Base-by-base conservation (phyloP, 495 filamentous ascomycete genomes). In the Trichoderma reesei region DNA sequence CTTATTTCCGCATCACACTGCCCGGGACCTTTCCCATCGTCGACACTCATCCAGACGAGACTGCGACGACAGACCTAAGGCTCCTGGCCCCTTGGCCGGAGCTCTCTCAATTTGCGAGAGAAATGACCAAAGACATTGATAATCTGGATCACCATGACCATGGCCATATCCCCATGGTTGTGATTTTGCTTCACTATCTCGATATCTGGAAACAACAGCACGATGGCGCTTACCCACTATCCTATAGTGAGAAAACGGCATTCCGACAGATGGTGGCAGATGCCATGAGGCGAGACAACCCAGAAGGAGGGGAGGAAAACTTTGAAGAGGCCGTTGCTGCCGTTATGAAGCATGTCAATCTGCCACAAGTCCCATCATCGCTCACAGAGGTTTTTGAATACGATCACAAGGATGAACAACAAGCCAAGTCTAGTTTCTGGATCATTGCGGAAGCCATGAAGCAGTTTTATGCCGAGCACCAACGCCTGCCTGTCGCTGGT, bases 281-380 rank as follows among this genome's bases (percentile, higher is more conserved):
- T 7, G 83, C 84, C 13, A 83, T 88, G 64, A 83, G 94, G 68
- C 89, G 79, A 46, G 76, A 87, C 68, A 93, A 85, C 67, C 73
- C 91, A 38, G 92, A 96, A 76, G 92, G 91, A 41, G 90, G 88
- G 66, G 94, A 98, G 72, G 94, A 98, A 79, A 99, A 99, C 72
- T 99, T 89, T 72, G 92, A 97, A 44, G 94, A 99, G 75, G 94
- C 94, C 16, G 86, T 84, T 33, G 86, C 83, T 11, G 92, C 92
- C 4, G 92, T 98, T 2, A 73, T 97, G 64, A 97, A 96, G 75
- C 87, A 87, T 11, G 77, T 98, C 31, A 72, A 72, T 9, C 62
- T 61, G 42, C 85, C 86, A 54, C 83, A 81, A 63, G 74, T 94
- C 60, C 83, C 85, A 64, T 85, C 82, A 59, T 80, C 84, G 10